Evolutionary conservation across 2,329 filamentous ascomycete genomes (phyloP).

Genomic region (Anthostomella pinea): DNA sequence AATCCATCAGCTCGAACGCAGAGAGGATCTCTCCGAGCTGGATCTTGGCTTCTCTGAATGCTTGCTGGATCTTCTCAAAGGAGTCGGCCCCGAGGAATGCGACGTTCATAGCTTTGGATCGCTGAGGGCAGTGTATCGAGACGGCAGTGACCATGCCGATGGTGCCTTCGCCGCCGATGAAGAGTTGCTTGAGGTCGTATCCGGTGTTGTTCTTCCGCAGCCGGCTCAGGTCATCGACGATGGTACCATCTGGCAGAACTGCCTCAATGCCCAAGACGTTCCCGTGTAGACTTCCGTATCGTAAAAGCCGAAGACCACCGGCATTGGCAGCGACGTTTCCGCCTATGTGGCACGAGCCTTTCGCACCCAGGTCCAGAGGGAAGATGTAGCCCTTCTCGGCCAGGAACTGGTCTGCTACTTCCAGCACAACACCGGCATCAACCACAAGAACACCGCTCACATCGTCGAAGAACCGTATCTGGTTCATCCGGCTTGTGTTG

Average conservation of each 20-base stretch:
- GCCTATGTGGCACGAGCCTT: conserved; percentile 94
- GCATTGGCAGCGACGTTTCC: conserved; percentile 97
- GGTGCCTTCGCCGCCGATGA: conserved; percentile 93
- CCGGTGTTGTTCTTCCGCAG: conserved; percentile 98
- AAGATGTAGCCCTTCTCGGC: conserved; percentile 85
- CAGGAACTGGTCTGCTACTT: conserved; percentile 82
- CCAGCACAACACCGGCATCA: conserved; percentile 88
- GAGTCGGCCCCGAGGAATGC: conserved; percentile 90
- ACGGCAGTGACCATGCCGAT: conserved; percentile 91
- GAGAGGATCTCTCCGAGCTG: conserved; percentile 94
- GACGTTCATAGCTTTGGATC: conserved; percentile 86
- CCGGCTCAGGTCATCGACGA: conserved; percentile 83
- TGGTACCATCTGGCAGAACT: conserved; percentile 87
- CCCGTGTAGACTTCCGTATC: conserved; percentile 93
- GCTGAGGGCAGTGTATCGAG: conserved; percentile 84
- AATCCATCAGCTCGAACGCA: conserved; percentile 97
- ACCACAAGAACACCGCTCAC: conserved; percentile 87
- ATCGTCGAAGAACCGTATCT: conserved; percentile 87
- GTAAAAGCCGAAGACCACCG: conserved; percentile 81
- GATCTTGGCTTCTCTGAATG: conserved; percentile 84
- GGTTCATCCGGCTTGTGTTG: conserved; percentile 86
- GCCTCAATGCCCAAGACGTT: conserved; percentile 90
- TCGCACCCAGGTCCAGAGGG: conserved; percentile 94
- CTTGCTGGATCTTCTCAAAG: conserved; percentile 82
- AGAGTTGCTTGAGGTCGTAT: conserved; percentile 75